A percentile compares a stretch with the other conserved stretches of the same genome.
Conservation (phyloP, 768 basidiomycete genomes). For the Mycena indigotica region DNA sequence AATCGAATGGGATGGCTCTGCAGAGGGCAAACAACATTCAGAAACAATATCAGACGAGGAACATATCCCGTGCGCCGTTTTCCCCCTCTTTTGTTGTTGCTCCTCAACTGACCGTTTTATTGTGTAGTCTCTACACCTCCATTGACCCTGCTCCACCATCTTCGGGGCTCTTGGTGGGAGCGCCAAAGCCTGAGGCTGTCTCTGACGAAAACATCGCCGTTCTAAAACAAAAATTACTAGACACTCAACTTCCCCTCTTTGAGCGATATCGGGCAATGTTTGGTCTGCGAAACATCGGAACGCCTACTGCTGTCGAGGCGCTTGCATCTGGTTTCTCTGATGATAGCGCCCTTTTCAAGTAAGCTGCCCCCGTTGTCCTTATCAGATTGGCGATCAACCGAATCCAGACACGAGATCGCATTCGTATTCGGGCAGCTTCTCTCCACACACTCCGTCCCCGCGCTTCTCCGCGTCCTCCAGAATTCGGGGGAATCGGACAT, state of each 20-base stretch:
- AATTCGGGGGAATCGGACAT: constrained; percentile 81
- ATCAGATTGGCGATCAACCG: neutral
- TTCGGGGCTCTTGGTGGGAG: constrained; percentile 59
- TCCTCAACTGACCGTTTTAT: neutral
- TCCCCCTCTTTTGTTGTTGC: neutral
- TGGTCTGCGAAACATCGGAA: constrained; percentile 90
- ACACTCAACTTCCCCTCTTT: constrained; percentile 74
- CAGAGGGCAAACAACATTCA: constrained; percentile 61
- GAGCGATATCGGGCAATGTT: constrained; percentile 99
- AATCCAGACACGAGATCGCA: constrained; percentile 88
- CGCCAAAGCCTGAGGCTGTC: constrained; percentile 52
- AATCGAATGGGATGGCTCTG: constrained; percentile 88
- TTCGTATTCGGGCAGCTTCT: constrained; percentile 97
- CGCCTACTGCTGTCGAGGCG: constrained; percentile 82
- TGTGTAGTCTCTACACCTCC: constrained; percentile 68
- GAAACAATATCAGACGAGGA: constrained; percentile 30
- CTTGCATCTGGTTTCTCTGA: constrained; percentile 90
- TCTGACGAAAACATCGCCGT: constrained; percentile 50
- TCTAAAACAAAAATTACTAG: constrained; percentile 65
- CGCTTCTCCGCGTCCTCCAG: constrained; percentile 77
- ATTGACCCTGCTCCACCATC: constrained; percentile 89
- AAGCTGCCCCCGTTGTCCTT: constrained; percentile 27
- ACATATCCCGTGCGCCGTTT: constrained; percentile 40
- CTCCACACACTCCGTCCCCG: constrained; percentile 84
- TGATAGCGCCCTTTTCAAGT: constrained; percentile 93